These are phyloP conservation scores for Zymoseptoria crescenta DNA, from an alignment of 2,329 filamentous ascomycete species.

Conservation along the genomic window DNA sequence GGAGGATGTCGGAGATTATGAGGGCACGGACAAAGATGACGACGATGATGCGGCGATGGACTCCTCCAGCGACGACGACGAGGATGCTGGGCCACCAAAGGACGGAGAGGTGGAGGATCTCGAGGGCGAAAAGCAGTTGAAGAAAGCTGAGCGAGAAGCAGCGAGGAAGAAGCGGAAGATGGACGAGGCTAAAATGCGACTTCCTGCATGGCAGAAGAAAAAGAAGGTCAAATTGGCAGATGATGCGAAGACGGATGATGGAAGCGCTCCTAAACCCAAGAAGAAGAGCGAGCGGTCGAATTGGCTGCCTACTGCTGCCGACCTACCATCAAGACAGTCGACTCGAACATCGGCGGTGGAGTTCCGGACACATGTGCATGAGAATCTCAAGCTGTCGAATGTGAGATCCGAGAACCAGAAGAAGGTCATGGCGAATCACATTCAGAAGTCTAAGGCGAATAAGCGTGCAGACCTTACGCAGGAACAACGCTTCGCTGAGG, in stretches of 20 bases:
- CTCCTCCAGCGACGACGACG: slow-evolving; percentile 67
- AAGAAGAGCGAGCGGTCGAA: slow-evolving; percentile 66
- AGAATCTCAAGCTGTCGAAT: slow-evolving; percentile 67
- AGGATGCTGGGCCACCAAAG: slow-evolving; percentile 49
- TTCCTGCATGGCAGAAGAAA: slow-evolving; percentile 54
- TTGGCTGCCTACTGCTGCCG: slow-evolving; percentile 58
- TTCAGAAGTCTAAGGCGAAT: slow-evolving; percentile 55
- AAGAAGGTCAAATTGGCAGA: slow-evolving; percentile 50
- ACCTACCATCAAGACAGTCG: slow-evolving; percentile 55
- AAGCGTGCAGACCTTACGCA: slow-evolving; percentile 82
- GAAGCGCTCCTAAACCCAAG: slow-evolving; percentile 35
- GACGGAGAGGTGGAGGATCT: slow-evolving; percentile 55
- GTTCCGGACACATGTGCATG: slow-evolving; percentile 51
- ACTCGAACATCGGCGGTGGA: slow-evolving; percentile 55
- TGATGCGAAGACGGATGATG: slow-evolving; percentile 30
- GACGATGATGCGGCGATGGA: slow-evolving; percentile 79
- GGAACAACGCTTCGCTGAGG: slow-evolving; percentile 53
- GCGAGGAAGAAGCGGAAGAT: slow-evolving; percentile 74
- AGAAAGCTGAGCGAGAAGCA: slow-evolving; percentile 65
- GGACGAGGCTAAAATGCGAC: slow-evolving; percentile 61
- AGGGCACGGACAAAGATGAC: slow-evolving; percentile 39
- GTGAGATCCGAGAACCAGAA: slow-evolving; percentile 63
- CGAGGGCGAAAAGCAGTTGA: slow-evolving; percentile 79
- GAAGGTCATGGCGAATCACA: slow-evolving; percentile 54
- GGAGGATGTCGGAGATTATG: slow-evolving; percentile 38